Evolutionary conservation across 305 asterid species (phyloP).

Genomic region (Solanum hybrid): DNA sequence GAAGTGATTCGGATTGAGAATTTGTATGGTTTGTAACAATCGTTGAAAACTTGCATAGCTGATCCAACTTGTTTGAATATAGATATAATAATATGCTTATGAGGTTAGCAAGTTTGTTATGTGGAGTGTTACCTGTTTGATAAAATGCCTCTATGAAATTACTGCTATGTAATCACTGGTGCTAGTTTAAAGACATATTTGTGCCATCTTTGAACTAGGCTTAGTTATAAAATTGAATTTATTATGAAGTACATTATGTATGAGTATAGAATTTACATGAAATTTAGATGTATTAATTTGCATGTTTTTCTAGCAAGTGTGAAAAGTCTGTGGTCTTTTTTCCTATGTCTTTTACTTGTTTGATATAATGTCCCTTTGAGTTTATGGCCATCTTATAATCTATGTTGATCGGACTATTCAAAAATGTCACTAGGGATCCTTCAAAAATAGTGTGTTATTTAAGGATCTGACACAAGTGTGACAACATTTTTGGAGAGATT

Average conservation of each 20-base stretch:
- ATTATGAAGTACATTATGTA: no score
- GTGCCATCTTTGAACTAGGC: background rate
- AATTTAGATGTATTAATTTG: background rate
- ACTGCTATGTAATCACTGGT: background rate
- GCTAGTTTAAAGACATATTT: background rate
- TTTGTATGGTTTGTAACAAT: background rate
- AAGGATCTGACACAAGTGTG: no score
- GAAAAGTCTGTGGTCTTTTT: background rate
- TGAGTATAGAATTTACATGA: no score
- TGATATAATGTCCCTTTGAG: constrained; percentile 29
- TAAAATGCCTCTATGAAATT: constrained; percentile 21
- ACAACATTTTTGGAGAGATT: background rate
- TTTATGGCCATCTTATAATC: background rate
- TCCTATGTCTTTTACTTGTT: constrained; percentile 10
- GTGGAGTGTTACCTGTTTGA: constrained; percentile 25
- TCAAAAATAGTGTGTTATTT: background rate
- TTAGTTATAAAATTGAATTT: background rate
- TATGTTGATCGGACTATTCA: background rate
- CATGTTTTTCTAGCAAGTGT: background rate
- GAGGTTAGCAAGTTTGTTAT: background rate
- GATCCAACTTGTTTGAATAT: background rate
- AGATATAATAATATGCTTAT: background rate
- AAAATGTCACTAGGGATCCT: background rate
- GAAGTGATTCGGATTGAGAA: background rate
- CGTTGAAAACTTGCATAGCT: background rate